Evolutionary conservation across 352 stramenopile species (phyloP).

Genomic region (Saprolegnia diclina): DNA sequence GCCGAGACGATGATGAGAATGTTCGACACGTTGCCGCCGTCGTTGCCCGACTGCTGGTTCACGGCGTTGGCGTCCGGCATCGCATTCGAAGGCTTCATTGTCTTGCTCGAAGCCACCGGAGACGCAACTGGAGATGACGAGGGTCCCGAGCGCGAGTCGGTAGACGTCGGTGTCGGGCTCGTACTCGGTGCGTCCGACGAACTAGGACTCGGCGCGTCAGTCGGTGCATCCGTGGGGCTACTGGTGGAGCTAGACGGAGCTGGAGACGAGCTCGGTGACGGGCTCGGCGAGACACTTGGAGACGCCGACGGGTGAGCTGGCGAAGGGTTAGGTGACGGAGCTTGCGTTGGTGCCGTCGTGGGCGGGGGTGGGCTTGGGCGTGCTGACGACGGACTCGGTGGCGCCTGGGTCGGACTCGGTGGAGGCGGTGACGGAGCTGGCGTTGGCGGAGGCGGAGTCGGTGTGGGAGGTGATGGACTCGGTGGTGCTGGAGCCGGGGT

Average conservation of each 20-base stretch:
- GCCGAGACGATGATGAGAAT: constrained; percentile 14
- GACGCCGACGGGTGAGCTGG: neutral
- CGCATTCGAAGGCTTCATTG: constrained; percentile 2
- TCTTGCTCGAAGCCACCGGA: neutral
- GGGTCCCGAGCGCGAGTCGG: neutral
- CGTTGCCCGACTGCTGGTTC: neutral
- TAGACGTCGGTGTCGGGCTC: neutral
- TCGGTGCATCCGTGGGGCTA: neutral
- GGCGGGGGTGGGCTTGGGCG: no score
- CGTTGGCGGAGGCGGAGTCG: neutral
- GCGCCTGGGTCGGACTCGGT: no score
- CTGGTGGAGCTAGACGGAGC: neutral
- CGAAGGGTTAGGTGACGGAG: neutral
- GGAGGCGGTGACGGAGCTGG: no score
- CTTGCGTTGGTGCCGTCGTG: neutral
- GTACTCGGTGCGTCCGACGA: neutral
- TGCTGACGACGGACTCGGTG: no score
- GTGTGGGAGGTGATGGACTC: neutral
- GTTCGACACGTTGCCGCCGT: neutral
- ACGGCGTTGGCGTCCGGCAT: neutral
- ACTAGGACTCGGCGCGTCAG: neutral
- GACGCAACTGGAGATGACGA: neutral
- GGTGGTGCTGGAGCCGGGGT: neutral
- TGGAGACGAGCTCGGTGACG: neutral
- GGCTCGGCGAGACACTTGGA: neutral